Evolutionary conservation across 495 filamentous ascomycete species (phyloP).

Genomic region (Penicillium diatomitis): DNA sequence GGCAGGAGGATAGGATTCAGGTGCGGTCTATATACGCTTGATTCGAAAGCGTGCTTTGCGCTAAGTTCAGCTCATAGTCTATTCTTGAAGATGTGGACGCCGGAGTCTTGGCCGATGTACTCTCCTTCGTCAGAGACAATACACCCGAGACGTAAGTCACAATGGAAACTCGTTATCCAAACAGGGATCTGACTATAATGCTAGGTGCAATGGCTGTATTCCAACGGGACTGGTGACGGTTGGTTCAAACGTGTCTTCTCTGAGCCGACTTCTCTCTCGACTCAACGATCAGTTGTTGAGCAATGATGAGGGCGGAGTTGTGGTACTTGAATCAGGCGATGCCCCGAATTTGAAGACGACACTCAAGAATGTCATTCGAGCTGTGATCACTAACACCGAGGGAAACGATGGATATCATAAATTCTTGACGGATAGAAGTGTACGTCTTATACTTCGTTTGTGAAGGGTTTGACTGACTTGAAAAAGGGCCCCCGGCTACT

Average conservation of each 20-base stretch:
- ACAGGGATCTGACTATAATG: background rate
- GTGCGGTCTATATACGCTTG: constrained; percentile 26
- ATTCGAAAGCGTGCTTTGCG: background rate
- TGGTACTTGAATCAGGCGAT: constrained; percentile 70
- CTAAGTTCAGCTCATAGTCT: constrained; percentile 6
- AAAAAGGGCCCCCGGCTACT: constrained; percentile 59
- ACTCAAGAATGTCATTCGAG: constrained; percentile 75
- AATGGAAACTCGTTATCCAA: background rate
- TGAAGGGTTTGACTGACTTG: constrained; percentile 8
- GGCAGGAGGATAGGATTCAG: constrained; percentile 59
- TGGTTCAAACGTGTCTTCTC: constrained; percentile 78
- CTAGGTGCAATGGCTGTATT: constrained; percentile 44
- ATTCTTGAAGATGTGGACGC: constrained; percentile 38
- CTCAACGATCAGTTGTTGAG: constrained; percentile 48
- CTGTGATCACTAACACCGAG: constrained; percentile 50
- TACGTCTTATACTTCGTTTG: constrained; percentile 19
- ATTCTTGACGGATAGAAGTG: constrained; percentile 43
- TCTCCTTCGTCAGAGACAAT: constrained; percentile 52
- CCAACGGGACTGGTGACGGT: constrained; percentile 75
- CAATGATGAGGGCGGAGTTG: constrained; percentile 42
- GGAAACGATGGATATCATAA: constrained; percentile 35
- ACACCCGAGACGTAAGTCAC: constrained; percentile 33
- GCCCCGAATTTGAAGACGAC: constrained; percentile 72
- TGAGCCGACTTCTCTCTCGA: constrained; percentile 57
- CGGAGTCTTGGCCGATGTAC: constrained; percentile 56